A percentile compares a stretch with the other conserved stretches of the same genome.
Conservation (phyloP, 495 filamentous ascomycete species). For the Amniculicola lignicola region DNA sequence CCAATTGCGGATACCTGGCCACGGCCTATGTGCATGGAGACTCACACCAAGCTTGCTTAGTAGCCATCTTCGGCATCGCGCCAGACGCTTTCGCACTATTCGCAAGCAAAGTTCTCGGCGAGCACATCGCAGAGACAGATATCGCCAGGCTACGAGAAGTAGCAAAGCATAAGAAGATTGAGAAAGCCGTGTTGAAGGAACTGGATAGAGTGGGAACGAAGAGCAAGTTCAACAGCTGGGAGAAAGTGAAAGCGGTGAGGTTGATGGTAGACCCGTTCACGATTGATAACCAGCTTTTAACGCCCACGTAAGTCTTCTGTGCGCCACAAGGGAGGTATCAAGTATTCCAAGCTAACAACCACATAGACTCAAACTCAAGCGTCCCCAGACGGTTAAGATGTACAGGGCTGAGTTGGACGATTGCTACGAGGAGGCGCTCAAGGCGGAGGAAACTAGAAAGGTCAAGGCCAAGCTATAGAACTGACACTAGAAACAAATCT, state of each 20-base stretch:
- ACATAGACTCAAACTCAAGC: conserved; percentile 85
- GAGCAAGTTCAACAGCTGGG: conserved; percentile 85
- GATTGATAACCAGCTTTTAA: conserved; percentile 90
- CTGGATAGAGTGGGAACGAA: conserved; percentile 77
- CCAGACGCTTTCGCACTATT: conserved; percentile 76
- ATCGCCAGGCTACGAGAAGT: conserved; percentile 62
- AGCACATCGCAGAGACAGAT: conserved; percentile 60
- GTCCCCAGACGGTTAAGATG: conserved; percentile 76
- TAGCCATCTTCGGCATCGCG: conserved; percentile 83
- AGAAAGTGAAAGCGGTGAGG: conserved; percentile 71
- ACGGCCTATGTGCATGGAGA: conserved; percentile 92
- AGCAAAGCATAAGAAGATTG: conserved; percentile 63
- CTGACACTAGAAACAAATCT: too few relatives aligned
- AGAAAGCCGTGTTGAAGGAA: conserved; percentile 70
- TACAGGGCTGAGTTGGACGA: conserved; percentile 72
- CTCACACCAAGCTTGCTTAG: conserved; percentile 74
- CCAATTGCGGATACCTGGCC: conserved; percentile 69
- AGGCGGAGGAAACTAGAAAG: conserved; percentile 32
- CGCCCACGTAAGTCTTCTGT: conserved; percentile 77
- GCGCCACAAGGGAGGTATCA: background rate
- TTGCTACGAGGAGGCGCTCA: conserved; percentile 67
- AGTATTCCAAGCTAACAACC: conserved; percentile 43
- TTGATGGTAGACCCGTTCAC: conserved; percentile 86
- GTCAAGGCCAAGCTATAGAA: conserved; percentile 55
- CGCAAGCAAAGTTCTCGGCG: conserved; percentile 68